phyloP scores from a whole-genome alignment of 345 rosid genomes.

The Eucalyptus tenuipes region DNA sequence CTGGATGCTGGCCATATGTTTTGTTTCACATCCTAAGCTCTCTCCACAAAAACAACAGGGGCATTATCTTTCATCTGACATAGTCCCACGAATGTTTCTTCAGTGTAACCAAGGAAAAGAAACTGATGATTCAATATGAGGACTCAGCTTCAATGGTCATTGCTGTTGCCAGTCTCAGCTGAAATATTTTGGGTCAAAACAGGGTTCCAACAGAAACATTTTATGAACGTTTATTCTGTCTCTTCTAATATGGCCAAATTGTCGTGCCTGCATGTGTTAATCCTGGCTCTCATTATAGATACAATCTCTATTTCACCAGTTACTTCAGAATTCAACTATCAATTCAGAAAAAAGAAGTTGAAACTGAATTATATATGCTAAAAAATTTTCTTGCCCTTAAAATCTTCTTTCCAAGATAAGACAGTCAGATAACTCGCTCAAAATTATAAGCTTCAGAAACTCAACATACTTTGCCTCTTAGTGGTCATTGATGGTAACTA shows the following conservation, averaged over 20 bases:
- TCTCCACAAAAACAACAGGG: not conserved
- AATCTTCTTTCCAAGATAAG: not conserved
- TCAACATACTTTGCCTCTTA: not conserved
- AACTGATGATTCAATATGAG: not conserved
- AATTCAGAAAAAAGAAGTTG: not conserved
- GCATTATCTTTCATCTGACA: not conserved
- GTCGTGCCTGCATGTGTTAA: not conserved
- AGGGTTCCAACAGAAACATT: not conserved
- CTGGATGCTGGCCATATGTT: not conserved
- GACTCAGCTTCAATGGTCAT: not conserved
- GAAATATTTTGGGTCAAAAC: not conserved
- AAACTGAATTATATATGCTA: not conserved
- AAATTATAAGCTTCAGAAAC: not conserved
- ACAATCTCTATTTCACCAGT: not conserved
- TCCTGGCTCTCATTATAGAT: not conserved
- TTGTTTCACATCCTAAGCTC: not conserved
- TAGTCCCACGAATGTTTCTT: not conserved
- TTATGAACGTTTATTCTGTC: not conserved
- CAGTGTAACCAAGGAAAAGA: not conserved
- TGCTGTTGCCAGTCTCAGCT: not conserved
- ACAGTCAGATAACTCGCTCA: not conserved
- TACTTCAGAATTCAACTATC: not conserved
- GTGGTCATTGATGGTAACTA: not conserved
- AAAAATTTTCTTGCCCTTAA: not conserved
- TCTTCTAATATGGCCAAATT: not conserved